Base-by-base conservation (phyloP, 2,329 filamentous ascomycete species). In the Gnomoniopsis smithogilvyi region DNA sequence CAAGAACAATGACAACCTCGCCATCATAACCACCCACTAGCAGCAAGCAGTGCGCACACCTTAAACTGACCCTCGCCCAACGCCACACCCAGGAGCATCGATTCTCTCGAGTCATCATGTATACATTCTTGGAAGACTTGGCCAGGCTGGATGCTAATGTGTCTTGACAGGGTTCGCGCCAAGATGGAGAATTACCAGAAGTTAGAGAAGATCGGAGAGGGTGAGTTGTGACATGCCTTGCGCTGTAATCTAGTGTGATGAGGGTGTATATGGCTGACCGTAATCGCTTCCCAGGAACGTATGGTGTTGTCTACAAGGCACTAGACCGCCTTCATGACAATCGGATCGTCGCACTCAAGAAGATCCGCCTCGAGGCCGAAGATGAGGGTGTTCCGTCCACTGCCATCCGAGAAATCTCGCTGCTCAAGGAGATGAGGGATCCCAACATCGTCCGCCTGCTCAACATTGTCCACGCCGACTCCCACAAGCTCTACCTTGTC, bases 301-400 rank as follows among this genome's bases (percentile, higher is more conserved):
- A 96, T 72, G 91, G 92, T 72, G 91, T 96, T 62, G 91, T 96
- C 64, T 96, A 96, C 85, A 96, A 96, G 76, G 91, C 91, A 60
- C 85, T 88, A 66, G 91, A 96, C 72, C 86, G 95, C 62, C 84
- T 84, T 62, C 86, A 91, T 68, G 83, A 83, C 65, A 89, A 89
- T 67, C 88, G 90, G 67, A 93, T 96, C 67, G 91, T 96, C 63
- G 91, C 91, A 14, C 80, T 96, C 67, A 96, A 96, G 81, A 96
- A 96, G 79, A 96, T 96, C 71, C 88, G 91, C 63, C 88, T 96
- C 66, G 92, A 96, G 72, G 91, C 91, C 64, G 92, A 96, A 78
- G 91, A 96, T 78, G 91, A 96, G 72, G 91, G 91, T 64, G 91
- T 96, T 33, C 92, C 91, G 1, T 92, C 88, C 67, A 96, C 91